A percentile compares a stretch with the other conserved stretches of the same genome.
Conservation (phyloP, 371 early-diverging fungal genomes). For the Haplosporangium sp. region DNA sequence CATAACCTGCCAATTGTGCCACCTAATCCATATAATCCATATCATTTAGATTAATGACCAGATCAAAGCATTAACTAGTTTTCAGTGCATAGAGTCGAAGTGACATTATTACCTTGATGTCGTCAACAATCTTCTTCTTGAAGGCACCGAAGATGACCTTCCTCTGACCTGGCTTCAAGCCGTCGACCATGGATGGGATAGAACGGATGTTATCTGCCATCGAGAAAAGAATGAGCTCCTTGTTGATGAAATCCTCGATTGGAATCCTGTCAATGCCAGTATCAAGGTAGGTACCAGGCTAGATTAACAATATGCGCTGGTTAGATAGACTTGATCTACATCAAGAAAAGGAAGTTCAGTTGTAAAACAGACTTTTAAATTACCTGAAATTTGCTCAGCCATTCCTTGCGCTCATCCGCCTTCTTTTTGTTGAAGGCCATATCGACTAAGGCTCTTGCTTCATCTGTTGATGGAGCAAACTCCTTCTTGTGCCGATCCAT, state of each 20-base stretch:
- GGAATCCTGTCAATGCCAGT: slow-evolving; percentile 82
- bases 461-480: slow-evolving; percentile 74
- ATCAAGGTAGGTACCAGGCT: slow-evolving; percentile 97
- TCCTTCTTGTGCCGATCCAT: slow-evolving; percentile 88
- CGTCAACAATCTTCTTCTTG: slow-evolving; percentile 85
- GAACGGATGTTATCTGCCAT: slow-evolving; percentile 99
- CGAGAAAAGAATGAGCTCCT: slow-evolving; percentile 97
- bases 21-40: slow-evolving; percentile 58
- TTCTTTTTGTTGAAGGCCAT: slow-evolving; percentile 99
- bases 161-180: slow-evolving; percentile 99
- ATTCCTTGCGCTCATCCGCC: slow-evolving; percentile 96
- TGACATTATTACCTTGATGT: slow-evolving; percentile 84
- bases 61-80: not conserved
- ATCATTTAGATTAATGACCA: not conserved
- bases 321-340: not conserved
- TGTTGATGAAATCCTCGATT: slow-evolving; percentile 97
- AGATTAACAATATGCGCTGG: slow-evolving; percentile 1
- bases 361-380: not conserved
- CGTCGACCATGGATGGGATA: slow-evolving; percentile 98
- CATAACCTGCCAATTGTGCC: slow-evolving; percentile 95
- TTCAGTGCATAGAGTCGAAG: not conserved
- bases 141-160: slow-evolving; percentile 97
- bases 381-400: slow-evolving; percentile 89
- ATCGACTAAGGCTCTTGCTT: slow-evolving; percentile 90
- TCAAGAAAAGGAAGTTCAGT: not conserved